These are phyloP conservation scores for Chalaropsis ovoidea DNA, from an alignment of 2,329 filamentous ascomycete genomes.

Conservation along the genomic window DNA sequence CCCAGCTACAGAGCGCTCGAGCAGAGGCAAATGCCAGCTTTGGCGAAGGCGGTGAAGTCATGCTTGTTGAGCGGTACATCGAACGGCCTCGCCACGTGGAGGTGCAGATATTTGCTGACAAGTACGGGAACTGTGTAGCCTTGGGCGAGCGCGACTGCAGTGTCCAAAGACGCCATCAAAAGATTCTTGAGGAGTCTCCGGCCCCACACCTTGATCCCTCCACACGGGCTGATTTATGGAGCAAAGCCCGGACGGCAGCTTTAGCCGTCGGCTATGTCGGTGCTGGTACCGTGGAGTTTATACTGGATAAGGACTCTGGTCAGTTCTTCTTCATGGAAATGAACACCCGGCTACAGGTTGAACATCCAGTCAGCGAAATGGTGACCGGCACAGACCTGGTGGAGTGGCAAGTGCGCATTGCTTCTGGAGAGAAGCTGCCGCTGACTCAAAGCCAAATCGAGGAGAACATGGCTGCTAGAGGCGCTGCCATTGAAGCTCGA, in stretches of 20 bases:
- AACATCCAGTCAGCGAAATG: conserved; percentile 80
- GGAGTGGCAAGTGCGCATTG: conserved; percentile 85
- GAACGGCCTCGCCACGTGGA: conserved; percentile 73
- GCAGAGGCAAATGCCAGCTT: conserved; percentile 70
- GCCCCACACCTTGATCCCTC: conserved; percentile 55
- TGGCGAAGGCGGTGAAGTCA: conserved; percentile 66
- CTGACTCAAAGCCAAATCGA: conserved; percentile 56
- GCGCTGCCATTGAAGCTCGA: conserved; percentile 86
- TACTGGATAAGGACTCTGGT: conserved; percentile 71
- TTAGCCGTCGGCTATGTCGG: conserved; percentile 78
- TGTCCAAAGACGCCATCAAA: conserved; percentile 77
- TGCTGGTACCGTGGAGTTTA: conserved; percentile 82
- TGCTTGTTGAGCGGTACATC: conserved; percentile 78
- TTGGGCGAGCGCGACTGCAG: conserved; percentile 84
- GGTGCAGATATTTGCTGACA: conserved; percentile 82
- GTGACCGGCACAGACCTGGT: conserved; percentile 67
- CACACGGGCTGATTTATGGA: conserved; percentile 53
- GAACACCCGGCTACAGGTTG: conserved; percentile 85
- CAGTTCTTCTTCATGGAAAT: conserved; percentile 78
- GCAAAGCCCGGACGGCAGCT: conserved; percentile 54
- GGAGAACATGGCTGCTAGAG: conserved; percentile 59
- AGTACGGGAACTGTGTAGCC: conserved; percentile 66
- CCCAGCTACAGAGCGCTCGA: conserved; percentile 60
- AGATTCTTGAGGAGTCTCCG: conserved; percentile 82
- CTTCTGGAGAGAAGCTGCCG: conserved; percentile 47